Evolutionary conservation across 164 flowering plant genomes (phyloP), one percentile per base, ranked within the genome.

Genomic region (Magnolia officinalis): DNA sequence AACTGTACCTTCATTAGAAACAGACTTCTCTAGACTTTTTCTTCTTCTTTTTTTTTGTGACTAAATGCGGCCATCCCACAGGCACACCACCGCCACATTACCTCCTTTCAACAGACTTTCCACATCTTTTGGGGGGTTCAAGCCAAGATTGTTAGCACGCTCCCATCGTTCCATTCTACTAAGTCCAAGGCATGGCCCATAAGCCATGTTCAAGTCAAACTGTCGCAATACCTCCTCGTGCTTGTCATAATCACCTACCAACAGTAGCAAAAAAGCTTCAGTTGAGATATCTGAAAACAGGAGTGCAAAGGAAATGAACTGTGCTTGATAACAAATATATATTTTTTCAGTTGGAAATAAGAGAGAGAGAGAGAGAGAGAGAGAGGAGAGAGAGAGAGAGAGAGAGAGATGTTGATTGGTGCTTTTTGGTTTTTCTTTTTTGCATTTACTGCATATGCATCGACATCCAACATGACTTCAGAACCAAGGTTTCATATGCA

Each of bases 181-280:
- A 86, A 93, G 85, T 8, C 98, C 97, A 8, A 91, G 55, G 84
- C 98, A 95, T 1, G 98, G 98, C 50, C 98, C 98, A 70, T 87
- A 95, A 37, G 83, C 86, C 90, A 88, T 89, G 88, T 91, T 88
- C 95, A 92, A 77, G 81, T 95, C 98, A 59, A 93, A 93, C 70
- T 89, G 91, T 88, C 90, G 88, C 84, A 95, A 64, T 59, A 88
- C 70, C 63, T 88, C 87, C 82, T 93, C 96, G 1, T 77, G 31
- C 73, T 80, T 80, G 65, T 85, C 88, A 58, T 77, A 77, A 52
- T 85, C 88, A 66, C 83, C 97, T 90, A 37, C 45, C 61, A 55
- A 55, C 61, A 55, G 61, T 11, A 10, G 61, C 61, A 0, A 10
- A 55, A 52, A 13, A 3, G 1, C 9, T 55, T 10, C 16, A 55